A percentile compares a stretch with the other conserved stretches of the same genome.
Evolutionary conservation across 768 basidiomycete genomes (phyloP).

Genomic region (Trametes villosa): DNA sequence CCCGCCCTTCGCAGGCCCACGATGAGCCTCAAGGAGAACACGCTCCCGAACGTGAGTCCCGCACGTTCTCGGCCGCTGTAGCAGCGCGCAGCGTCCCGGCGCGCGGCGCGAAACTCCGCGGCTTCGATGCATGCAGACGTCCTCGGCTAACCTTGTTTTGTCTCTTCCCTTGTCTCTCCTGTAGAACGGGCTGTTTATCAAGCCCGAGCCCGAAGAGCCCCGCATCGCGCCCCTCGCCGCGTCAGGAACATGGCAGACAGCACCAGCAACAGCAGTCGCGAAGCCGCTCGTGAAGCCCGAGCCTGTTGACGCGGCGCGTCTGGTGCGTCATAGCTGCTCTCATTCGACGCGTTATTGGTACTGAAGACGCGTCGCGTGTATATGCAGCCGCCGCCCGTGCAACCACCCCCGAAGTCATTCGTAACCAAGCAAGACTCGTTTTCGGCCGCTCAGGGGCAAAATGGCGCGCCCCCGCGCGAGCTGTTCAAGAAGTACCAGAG

Average conservation of each 20-base stretch:
- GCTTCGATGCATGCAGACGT: not conserved
- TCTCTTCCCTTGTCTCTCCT: not conserved
- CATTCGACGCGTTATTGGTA: not conserved
- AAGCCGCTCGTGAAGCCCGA: constrained; percentile 38
- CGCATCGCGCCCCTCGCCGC: constrained; percentile 19
- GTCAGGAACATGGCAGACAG: constrained; percentile 16
- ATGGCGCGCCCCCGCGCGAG: constrained; percentile 16
- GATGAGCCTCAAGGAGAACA: constrained; percentile 31
- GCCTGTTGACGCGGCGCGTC: constrained; percentile 32
- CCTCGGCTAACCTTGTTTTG: constrained; percentile 16
- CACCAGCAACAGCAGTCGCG: not conserved
- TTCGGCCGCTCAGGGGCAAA: not conserved
- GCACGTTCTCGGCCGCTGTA: not conserved
- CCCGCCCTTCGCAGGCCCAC: not conserved
- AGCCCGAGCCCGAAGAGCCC: constrained; percentile 39
- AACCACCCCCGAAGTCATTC: not conserved
- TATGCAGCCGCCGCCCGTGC: not conserved
- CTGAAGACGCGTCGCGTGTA: not conserved
- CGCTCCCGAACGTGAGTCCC: constrained; percentile 1
- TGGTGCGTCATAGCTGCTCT: not conserved
- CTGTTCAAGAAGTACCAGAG: constrained; percentile 43
- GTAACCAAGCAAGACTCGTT: not conserved
- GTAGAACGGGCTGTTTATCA: constrained; percentile 28
- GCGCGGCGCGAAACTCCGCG: constrained; percentile 9
- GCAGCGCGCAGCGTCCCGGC: not conserved